Conservation (phyloP, 2,329 filamentous ascomycete species). For the Colletotrichum sp. region DNA sequence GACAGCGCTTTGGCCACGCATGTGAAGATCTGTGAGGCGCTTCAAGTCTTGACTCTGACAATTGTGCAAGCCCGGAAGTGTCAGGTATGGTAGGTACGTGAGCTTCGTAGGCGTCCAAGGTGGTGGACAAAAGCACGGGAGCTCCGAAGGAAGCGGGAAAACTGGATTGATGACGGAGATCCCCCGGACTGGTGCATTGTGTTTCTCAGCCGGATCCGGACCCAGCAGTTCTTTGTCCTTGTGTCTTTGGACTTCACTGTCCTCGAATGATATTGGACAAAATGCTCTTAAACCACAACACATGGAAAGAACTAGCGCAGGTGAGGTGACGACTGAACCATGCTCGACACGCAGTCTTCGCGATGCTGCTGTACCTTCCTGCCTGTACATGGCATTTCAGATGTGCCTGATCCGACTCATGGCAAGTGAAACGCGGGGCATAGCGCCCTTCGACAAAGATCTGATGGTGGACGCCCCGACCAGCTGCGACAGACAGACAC, state of each 20-base stretch:
- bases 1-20: conserved; percentile 16
- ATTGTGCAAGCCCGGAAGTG: neutral
- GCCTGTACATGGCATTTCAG: neutral
- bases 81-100: neutral
- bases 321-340: neutral
- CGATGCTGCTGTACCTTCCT: neutral
- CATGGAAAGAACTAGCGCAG: neutral
- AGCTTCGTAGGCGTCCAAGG: neutral
- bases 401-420: neutral
- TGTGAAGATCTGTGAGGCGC: conserved; percentile 4
- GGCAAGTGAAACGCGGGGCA: conserved; percentile 10
- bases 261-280: neutral
- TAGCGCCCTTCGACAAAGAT: neutral
- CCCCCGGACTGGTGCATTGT: neutral
- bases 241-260: neutral
- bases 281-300: neutral
- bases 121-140: neutral
- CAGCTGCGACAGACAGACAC: neutral
- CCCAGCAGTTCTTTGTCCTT: neutral
- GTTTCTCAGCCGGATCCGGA: neutral
- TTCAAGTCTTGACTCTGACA: neutral
- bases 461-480: neutral
- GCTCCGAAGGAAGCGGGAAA: neutral
- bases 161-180: neutral
- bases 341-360: neutral